These are phyloP conservation scores for Plasmodium vinckei DNA, from an alignment of 169 alveolate species.

Conservation along the genomic window DNA sequence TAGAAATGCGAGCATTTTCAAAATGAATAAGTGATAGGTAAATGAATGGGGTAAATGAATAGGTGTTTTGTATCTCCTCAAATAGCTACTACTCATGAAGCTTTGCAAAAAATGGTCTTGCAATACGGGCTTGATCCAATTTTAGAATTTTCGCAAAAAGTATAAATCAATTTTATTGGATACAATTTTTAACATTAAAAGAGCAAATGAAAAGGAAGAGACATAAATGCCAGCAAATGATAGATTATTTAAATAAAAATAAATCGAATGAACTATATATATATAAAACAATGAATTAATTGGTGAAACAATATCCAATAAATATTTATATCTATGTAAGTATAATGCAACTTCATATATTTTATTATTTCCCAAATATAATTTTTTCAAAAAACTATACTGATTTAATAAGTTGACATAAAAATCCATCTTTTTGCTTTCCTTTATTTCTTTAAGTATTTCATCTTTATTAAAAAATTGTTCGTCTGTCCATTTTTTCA, in stretches of 20 bases:
- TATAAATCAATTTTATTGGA: conserved; percentile 69
- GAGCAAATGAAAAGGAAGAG: conserved; percentile 58
- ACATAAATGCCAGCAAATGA: conserved; percentile 75
- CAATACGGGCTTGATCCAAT: too few relatives aligned
- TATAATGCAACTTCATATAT: conserved; percentile 49
- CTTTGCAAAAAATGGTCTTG: too few relatives aligned
- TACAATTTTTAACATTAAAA: conserved; percentile 26
- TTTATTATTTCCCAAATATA: conserved; percentile 69
- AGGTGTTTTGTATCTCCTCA: too few relatives aligned
- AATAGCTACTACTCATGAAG: too few relatives aligned
- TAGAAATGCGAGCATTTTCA: too few relatives aligned
- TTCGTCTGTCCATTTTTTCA: conserved; percentile 75
- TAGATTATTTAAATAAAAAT: conserved; percentile 41
- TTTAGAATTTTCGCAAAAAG: conserved; percentile 16
- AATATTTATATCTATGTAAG: conserved; percentile 59
- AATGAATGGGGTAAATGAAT: too few relatives aligned
- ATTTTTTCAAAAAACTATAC: conserved; percentile 45
- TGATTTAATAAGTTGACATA: conserved; percentile 67
- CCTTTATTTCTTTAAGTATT: conserved; percentile 32
- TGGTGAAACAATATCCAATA: conserved; percentile 62
- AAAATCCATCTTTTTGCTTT: conserved; percentile 54
- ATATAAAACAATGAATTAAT: conserved; percentile 61
- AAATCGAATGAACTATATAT: conserved; percentile 74
- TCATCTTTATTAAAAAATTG: conserved; percentile 65
- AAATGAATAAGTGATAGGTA: too few relatives aligned